A percentile compares a stretch with the other conserved stretches of the same genome.
Evolutionary conservation across 441 rosid genomes (phyloP).

Genomic region (Eutrema salsugineum): DNA sequence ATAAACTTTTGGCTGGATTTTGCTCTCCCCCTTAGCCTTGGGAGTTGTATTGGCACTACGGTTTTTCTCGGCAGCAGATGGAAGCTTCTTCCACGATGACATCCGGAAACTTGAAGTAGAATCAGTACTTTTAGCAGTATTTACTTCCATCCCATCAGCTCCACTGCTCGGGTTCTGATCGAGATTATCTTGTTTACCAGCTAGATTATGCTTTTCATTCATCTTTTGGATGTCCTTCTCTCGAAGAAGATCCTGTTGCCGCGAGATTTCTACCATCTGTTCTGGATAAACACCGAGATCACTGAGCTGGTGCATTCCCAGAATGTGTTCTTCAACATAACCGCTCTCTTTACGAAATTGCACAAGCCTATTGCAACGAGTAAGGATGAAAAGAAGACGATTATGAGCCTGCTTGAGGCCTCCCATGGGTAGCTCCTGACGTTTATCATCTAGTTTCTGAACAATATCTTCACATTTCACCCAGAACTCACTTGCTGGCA

Average conservation of each 20-base stretch:
- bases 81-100: constrained; percentile 98
- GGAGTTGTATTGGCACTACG: constrained; percentile 45
- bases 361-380: constrained; percentile 94
- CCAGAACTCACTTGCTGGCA: constrained; percentile 89
- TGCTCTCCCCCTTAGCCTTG: constrained; percentile 49
- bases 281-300: constrained; percentile 96
- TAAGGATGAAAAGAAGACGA: constrained; percentile 89
- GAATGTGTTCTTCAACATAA: constrained; percentile 69
- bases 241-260: constrained; percentile 51
- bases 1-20: constrained; percentile 42
- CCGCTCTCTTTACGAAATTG: constrained; percentile 97
- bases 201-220: constrained; percentile 28
- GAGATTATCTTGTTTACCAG: constrained; percentile 35
- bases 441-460: constrained; percentile 81
- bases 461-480: constrained; percentile 85
- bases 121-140: constrained; percentile 73
- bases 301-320: constrained; percentile 82
- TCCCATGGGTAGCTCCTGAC: constrained; percentile 95
- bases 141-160: constrained; percentile 45
- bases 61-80: constrained; percentile 76
- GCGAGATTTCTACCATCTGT: constrained; percentile 54
- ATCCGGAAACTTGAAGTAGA: constrained; percentile 75
- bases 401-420: constrained; percentile 90
- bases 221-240: constrained; percentile 43
- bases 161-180: constrained; percentile 38